A percentile compares a stretch with the other conserved stretches of the same genome.
These are phyloP conservation scores for Sarocladiaceae sp. DNA, from an alignment of 2,329 filamentous ascomycete species.

Conservation along the genomic window DNA sequence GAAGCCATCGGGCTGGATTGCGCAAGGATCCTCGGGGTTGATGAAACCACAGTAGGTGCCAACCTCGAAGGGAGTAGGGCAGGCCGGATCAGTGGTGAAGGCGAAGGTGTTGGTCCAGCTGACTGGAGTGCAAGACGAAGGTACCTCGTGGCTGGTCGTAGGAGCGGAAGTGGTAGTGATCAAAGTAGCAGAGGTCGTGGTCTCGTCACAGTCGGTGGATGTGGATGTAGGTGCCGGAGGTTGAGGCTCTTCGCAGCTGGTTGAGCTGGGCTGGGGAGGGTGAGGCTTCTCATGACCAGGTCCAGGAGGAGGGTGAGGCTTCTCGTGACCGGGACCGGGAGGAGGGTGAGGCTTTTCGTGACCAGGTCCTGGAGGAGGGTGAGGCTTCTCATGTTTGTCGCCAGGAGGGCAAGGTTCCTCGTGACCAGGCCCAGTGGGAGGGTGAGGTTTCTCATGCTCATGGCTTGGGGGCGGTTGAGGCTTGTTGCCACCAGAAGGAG, in stretches of 20 bases:
- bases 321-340: background rate
- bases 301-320: background rate
- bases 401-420: too few relatives aligned
- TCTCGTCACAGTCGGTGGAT: background rate
- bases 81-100: constrained; percentile 1
- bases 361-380: background rate
- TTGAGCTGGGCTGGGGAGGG: background rate
- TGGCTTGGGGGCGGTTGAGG: background rate
- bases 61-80: constrained; percentile 6
- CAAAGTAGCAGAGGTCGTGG: background rate
- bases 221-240: background rate
- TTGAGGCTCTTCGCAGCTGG: too few relatives aligned
- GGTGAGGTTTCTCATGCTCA: too few relatives aligned
- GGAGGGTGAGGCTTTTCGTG: background rate
- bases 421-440: too few relatives aligned
- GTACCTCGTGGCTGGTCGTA: background rate
- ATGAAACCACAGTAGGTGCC: constrained; percentile 8
- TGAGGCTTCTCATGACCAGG: background rate
- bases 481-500: background rate
- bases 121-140: constrained; percentile 1
- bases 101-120: constrained; percentile 6
- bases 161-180: background rate
- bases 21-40: constrained; percentile 9
- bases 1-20: constrained; percentile 3
- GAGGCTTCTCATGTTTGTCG: background rate